phyloP scores from a whole-genome alignment of 2,329 filamentous ascomycete genomes.

The Thermothelomyces thermophilus region DNA sequence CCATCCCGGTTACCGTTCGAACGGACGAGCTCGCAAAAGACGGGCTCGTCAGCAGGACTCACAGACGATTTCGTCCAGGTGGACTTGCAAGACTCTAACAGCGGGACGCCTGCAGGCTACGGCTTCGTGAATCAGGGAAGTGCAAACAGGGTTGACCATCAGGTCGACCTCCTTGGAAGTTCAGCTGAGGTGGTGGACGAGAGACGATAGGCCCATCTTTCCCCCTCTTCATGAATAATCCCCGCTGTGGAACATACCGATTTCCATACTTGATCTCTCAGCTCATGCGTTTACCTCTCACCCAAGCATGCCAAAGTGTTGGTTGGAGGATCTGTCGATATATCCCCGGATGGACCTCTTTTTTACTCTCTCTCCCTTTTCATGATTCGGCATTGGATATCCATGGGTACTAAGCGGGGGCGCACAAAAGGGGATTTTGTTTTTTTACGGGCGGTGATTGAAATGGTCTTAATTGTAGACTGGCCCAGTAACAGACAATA shows the following conservation, averaged over 20 bases:
- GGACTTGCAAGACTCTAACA: slow-evolving; percentile 31
- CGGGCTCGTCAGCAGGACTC: slow-evolving; percentile 43
- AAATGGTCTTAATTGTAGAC: not conserved
- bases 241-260: not conserved
- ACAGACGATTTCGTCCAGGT: slow-evolving; percentile 41
- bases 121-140: slow-evolving; percentile 53
- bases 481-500: not conserved
- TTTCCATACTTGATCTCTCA: not conserved
- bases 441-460: not conserved
- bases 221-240: not conserved
- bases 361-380: not conserved
- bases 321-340: not conserved
- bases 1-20: slow-evolving; percentile 50
- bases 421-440: slow-evolving; percentile 20
- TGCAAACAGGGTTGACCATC: slow-evolving; percentile 49
- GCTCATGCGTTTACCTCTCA: not conserved
- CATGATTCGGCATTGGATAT: slow-evolving; percentile 5
- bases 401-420: slow-evolving; percentile 19
- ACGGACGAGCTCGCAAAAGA: slow-evolving; percentile 46
- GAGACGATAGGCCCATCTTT: slow-evolving; percentile 12
- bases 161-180: slow-evolving; percentile 44
- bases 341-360: not conserved
- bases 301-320: not conserved
- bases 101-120: slow-evolving; percentile 43
- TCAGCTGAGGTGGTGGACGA: slow-evolving; percentile 52